Evolutionary conservation across 257 asterid genomes (phyloP).

Genomic region (Solanum peruvianum): DNA sequence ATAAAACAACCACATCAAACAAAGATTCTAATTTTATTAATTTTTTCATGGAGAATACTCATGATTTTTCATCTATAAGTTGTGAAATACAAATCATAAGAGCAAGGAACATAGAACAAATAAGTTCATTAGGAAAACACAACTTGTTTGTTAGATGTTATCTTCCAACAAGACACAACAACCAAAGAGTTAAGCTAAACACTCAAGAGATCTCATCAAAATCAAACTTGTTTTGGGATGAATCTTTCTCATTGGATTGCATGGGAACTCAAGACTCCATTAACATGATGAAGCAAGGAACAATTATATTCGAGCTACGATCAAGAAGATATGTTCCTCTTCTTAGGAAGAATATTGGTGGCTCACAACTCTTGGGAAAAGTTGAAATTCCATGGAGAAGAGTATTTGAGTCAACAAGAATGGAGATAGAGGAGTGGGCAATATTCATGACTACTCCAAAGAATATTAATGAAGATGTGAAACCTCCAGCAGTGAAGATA

Average conservation of each 20-base stretch:
- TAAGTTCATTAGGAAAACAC: not conserved
- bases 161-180: constrained; percentile 29
- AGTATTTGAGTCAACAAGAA: constrained; percentile 9
- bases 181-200: constrained; percentile 30
- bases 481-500: constrained; percentile 38
- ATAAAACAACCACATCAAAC: not conserved
- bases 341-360: constrained; percentile 12
- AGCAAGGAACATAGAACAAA: constrained; percentile 25
- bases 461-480: constrained; percentile 12
- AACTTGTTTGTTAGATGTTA: constrained; percentile 49
- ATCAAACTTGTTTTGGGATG: constrained; percentile 35
- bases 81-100: constrained; percentile 30
- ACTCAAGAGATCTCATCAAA: constrained; percentile 32
- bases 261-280: constrained; percentile 25
- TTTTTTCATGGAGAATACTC: constrained; percentile 14
- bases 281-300: constrained; percentile 21
- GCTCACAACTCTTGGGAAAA: constrained; percentile 41
- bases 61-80: constrained; percentile 1
- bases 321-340: constrained; percentile 18
- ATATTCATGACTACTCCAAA: constrained; percentile 16
- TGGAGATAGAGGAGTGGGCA: constrained; percentile 47
- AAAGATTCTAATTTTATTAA: not conserved
- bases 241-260: constrained; percentile 42
- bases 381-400: constrained; percentile 45
- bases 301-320: constrained; percentile 42